phyloP scores from a whole-genome alignment of 768 basidiomycete genomes.

The Tulasnella sp. region DNA sequence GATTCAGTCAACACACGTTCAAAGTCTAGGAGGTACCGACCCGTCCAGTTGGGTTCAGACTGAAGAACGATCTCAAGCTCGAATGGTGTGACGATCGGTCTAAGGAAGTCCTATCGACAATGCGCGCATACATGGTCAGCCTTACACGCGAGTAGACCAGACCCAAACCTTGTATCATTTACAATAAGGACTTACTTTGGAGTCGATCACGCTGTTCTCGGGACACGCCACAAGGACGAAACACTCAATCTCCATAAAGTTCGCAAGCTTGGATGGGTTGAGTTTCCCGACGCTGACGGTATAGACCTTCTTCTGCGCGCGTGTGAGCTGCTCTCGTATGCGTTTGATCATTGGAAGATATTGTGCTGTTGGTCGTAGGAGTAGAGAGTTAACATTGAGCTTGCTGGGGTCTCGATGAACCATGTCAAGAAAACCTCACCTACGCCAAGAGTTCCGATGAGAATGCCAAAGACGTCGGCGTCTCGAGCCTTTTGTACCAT shows the following conservation, averaged over 20 bases:
- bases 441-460: constrained; percentile 88
- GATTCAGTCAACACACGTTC: constrained; percentile 35
- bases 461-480: constrained; percentile 88
- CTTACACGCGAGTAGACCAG: not conserved
- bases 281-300: constrained; percentile 92
- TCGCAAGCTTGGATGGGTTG: constrained; percentile 88
- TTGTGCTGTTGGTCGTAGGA: constrained; percentile 38
- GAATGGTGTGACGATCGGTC: constrained; percentile 88
- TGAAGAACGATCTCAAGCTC: constrained; percentile 77
- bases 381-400: not conserved
- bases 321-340: constrained; percentile 56
- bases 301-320: constrained; percentile 77
- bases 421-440: constrained; percentile 35
- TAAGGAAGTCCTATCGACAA: constrained; percentile 65
- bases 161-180: too few species aligned
- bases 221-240: constrained; percentile 92
- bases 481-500: constrained; percentile 78
- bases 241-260: constrained; percentile 93
- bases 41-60: constrained; percentile 59
- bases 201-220: constrained; percentile 58
- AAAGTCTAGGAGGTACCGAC: constrained; percentile 71
- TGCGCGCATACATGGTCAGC: too few species aligned
- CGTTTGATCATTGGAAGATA: constrained; percentile 79
- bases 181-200: constrained; percentile 54
- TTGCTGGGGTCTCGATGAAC: too few species aligned